A percentile compares a stretch with the other conserved stretches of the same genome.
These are phyloP conservation scores for Berkeleyomyces basicola DNA, from an alignment of 2,329 filamentous ascomycete species.

Conservation along the genomic window DNA sequence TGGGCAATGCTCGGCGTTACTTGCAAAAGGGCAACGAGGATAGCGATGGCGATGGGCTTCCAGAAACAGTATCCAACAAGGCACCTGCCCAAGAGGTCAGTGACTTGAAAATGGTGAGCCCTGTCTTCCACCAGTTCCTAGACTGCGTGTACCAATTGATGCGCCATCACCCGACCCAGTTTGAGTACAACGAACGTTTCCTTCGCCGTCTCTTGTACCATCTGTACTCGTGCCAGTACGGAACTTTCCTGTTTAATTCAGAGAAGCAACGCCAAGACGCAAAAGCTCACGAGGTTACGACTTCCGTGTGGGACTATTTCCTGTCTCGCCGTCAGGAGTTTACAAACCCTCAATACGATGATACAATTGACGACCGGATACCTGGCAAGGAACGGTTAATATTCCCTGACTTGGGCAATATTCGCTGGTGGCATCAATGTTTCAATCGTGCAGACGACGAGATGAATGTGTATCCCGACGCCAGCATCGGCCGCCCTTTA, in stretches of 20 bases:
- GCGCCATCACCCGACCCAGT: conserved; percentile 69
- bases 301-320: conserved; percentile 95
- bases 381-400: conserved; percentile 70
- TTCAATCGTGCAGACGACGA: conserved; percentile 80
- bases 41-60: conserved; percentile 40
- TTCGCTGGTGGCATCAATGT: conserved; percentile 85
- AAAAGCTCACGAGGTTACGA: conserved; percentile 51
- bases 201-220: conserved; percentile 80
- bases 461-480: conserved; percentile 62
- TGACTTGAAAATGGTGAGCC: conserved; percentile 77
- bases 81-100: conserved; percentile 48
- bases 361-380: conserved; percentile 57
- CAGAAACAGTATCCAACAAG: conserved; percentile 25
- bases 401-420: conserved; percentile 57
- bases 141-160: conserved; percentile 86
- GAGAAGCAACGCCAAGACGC: conserved; percentile 72
- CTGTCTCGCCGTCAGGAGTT: conserved; percentile 67
- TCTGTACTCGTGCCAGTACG: conserved; percentile 89
- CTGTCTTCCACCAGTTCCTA: conserved; percentile 94
- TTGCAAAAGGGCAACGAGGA: conserved; percentile 49
- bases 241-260: conserved; percentile 88
- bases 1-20: conserved; percentile 70
- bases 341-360: conserved; percentile 62
- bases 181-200: conserved; percentile 94
- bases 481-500: conserved; percentile 14